Evolutionary conservation across 495 filamentous ascomycete genomes (phyloP).

Genomic region (Penicillium flavigenum): DNA sequence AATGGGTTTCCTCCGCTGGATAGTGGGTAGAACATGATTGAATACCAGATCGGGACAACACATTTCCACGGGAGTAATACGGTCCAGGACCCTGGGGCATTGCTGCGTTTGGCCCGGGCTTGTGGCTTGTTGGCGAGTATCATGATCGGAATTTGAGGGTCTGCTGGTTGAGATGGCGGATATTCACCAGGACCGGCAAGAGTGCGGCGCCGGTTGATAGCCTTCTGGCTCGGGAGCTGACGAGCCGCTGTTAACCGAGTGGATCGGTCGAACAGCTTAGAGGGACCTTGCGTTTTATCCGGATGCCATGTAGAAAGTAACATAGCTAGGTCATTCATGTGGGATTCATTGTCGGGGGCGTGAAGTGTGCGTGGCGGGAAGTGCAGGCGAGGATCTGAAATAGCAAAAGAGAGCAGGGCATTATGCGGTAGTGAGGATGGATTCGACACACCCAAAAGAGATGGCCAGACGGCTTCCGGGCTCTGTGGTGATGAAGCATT

Average conservation of each 20-base stretch:
- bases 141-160: constrained; percentile 80
- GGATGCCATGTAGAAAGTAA: constrained; percentile 68
- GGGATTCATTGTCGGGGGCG: constrained; percentile 31
- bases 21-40: constrained; percentile 80
- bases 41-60: constrained; percentile 81
- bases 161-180: constrained; percentile 59
- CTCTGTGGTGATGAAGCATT: constrained; percentile 31
- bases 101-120: constrained; percentile 32
- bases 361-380: constrained; percentile 57
- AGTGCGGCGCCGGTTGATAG: constrained; percentile 81
- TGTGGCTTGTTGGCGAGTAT: constrained; percentile 58
- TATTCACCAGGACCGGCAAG: constrained; percentile 61
- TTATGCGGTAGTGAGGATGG: constrained; percentile 72
- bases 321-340: constrained; percentile 53
- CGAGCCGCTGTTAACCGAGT: constrained; percentile 60
- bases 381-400: constrained; percentile 76
- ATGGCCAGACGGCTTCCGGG: constrained; percentile 59
- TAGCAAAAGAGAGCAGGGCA: constrained; percentile 67
- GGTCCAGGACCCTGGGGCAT: constrained; percentile 75
- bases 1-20: constrained; percentile 74
- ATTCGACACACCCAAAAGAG: constrained; percentile 69
- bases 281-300: constrained; percentile 55
- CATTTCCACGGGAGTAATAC: constrained; percentile 91
- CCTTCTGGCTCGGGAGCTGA: constrained; percentile 74
- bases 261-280: constrained; percentile 67